Evolutionary conservation across 176 grass and related monocot species (phyloP).

Genomic region (Chrysopogon serrulatus): DNA sequence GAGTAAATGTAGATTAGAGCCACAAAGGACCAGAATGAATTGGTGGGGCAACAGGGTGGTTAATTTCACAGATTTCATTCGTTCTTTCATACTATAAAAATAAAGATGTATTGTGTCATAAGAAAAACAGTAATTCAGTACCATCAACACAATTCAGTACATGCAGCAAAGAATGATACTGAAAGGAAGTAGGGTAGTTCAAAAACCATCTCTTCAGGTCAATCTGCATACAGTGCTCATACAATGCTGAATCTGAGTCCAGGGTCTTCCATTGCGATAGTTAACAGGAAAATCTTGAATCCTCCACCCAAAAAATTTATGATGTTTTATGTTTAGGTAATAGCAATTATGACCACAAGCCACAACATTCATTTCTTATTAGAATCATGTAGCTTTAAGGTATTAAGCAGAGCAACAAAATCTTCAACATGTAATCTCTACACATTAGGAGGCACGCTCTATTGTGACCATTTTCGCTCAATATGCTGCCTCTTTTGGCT

Average conservation of each 20-base stretch:
- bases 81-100: background rate
- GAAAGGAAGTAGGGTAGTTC: conserved; percentile 75
- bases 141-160: conserved; percentile 81
- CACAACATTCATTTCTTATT: no score
- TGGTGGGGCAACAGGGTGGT: background rate
- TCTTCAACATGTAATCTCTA: no score
- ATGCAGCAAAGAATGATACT: conserved; percentile 76
- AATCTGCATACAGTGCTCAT: conserved; percentile 93
- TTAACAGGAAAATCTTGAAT: conserved; percentile 88
- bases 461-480: no score
- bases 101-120: background rate
- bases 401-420: no score
- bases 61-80: background rate
- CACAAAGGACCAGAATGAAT: background rate
- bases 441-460: no score
- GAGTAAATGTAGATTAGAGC: conserved; percentile 10
- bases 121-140: conserved; percentile 28
- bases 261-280: conserved; percentile 57
- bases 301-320: no score
- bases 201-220: conserved; percentile 85
- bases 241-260: conserved; percentile 87
- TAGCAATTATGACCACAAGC: no score
- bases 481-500: no score
- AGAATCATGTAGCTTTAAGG: no score
- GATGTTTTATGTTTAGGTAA: no score